Evolutionary conservation across 352 stramenopile species (phyloP), one percentile per base, ranked within the genome.

Genomic region (Globisporangium takayamanum): DNA sequence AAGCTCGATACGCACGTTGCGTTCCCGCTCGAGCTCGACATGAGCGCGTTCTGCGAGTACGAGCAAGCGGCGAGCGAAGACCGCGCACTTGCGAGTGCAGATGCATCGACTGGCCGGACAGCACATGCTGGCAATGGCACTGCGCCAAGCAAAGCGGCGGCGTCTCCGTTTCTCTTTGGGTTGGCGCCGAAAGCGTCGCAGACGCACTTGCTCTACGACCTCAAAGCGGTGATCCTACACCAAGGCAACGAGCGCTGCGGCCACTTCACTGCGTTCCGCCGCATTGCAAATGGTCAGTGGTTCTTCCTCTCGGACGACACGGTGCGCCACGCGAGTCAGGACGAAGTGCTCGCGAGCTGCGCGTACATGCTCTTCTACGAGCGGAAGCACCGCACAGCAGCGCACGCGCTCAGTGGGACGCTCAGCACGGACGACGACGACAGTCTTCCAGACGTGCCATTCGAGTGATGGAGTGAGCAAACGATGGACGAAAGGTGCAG

Each of bases 321-420:
- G 26, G 84, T 96, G 53, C 75, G 78, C 45, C 67, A 79, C 22
- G 87, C 72, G 6, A 65, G 64, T 1, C 60, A 76, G 20, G 63
- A 76, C 36, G 80, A 94, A 55, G 84, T 96, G 48, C 64, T 90
- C 41, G 62, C 62, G 26, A 87, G 80, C 52, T 92, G 87, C 50
- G 87, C 87, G 36, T 96, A 96, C 70, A 92, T 96, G 81, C 60
- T 96, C n/a, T 94, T 96, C 61, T 96, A 96, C 68, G 83, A 94
- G 64, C 87, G 84, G 25, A 89, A 88, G 50, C 63, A 71, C 50
- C 71, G 76, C 33, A 60, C 68, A 18, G 80, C 16, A 5, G 41
- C 76, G 67, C 63, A 57, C n/a, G 64, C 41, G 53, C 61, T 54
- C 41, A 64, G 71, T 20, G 77, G 26, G 44, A 28, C 44, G 44